A percentile compares a stretch with the other conserved stretches of the same genome.
phyloP scores from a whole-genome alignment of 1,284 basidiomycete species.

The Boletellus sp. region DNA sequence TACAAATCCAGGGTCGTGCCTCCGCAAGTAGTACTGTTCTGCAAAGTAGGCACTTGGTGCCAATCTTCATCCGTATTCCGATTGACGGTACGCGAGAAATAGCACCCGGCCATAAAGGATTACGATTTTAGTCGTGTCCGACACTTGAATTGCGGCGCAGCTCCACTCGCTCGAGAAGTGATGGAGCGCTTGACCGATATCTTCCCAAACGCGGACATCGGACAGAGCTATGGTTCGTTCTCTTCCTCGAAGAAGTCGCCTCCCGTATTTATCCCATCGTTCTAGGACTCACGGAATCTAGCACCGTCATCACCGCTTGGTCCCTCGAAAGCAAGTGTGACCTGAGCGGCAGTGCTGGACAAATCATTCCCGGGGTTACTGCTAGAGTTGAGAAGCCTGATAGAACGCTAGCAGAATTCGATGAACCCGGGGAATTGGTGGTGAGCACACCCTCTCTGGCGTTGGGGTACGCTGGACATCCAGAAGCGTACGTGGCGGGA shows the following conservation, averaged over 20 bases:
- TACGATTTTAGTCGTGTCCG: slow-evolving; percentile 53
- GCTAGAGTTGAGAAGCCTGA: slow-evolving; percentile 60
- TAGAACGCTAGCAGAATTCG: slow-evolving; percentile 55
- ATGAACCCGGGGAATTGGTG: slow-evolving; percentile 65
- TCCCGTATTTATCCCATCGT: neutral
- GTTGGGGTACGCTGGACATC: slow-evolving; percentile 56
- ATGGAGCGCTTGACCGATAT: slow-evolving; percentile 43
- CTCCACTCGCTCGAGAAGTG: slow-evolving; percentile 55
- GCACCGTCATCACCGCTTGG: slow-evolving; percentile 35
- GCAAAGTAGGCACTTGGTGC: slow-evolving; percentile 45
- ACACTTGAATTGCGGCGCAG: slow-evolving; percentile 54
- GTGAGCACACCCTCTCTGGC: slow-evolving; percentile 59
- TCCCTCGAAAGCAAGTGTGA: slow-evolving; percentile 42
- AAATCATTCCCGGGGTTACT: slow-evolving; percentile 50
- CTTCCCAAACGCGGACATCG: slow-evolving; percentile 44
- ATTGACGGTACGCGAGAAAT: slow-evolving; percentile 8
- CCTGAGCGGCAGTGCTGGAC: slow-evolving; percentile 55
- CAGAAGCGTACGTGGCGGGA: slow-evolving; percentile 51
- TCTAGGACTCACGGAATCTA: slow-evolving; percentile 44
- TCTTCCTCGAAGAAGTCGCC: neutral
- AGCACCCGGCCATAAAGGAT: slow-evolving; percentile 53
- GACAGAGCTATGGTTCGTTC: slow-evolving; percentile 49
- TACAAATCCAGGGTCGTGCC: slow-evolving; percentile 45
- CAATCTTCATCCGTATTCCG: neutral
- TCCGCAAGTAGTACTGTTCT: slow-evolving; percentile 52